A percentile compares a stretch with the other conserved stretches of the same genome.
Evolutionary conservation across 2,329 filamentous ascomycete genomes (phyloP).

Genomic region (Phaeosphaeriaceae sp.): DNA sequence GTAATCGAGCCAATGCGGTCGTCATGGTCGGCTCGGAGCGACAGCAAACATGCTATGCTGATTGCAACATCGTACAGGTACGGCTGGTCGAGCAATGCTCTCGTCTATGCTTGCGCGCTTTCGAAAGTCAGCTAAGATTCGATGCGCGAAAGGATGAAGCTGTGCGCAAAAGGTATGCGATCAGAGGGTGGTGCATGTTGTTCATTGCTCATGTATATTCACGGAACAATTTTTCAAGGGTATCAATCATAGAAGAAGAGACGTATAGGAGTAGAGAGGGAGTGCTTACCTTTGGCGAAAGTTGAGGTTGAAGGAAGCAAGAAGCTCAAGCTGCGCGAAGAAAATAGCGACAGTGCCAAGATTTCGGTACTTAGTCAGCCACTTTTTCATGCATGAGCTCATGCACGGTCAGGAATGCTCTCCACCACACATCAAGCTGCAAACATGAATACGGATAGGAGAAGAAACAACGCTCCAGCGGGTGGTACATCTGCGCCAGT

Average conservation of each 20-base stretch:
- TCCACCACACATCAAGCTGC: conserved; percentile 22
- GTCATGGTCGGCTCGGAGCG: background rate
- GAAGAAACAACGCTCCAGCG: conserved; percentile 86
- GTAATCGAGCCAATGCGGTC: background rate
- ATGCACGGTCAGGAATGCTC: background rate
- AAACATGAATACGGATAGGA: conserved; percentile 66
- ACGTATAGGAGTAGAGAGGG: background rate
- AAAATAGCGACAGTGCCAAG: conserved; percentile 36
- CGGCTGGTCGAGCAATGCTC: background rate
- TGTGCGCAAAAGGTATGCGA: conserved; percentile 16
- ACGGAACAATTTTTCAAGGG: conserved; percentile 60
- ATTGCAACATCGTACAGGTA: background rate
- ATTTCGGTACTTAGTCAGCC: conserved; percentile 42
- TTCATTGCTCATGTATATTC: conserved; percentile 63
- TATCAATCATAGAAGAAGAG: conserved; percentile 57
- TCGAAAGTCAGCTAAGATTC: conserved; percentile 26
- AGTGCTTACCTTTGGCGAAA: conserved; percentile 30
- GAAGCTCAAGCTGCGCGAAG: conserved; percentile 25
- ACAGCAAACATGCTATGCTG: background rate
- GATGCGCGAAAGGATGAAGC: conserved; percentile 12
- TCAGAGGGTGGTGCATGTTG: conserved; percentile 70
- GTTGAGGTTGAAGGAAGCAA: conserved; percentile 29
- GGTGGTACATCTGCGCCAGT: conserved; percentile 78
- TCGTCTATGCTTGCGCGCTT: conserved; percentile 4
- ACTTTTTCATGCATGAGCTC: conserved; percentile 23